A percentile compares a stretch with the other conserved stretches of the same genome.
Evolutionary conservation across 2,329 filamentous ascomycete species (phyloP).

Genomic region (Nemania sp.): DNA sequence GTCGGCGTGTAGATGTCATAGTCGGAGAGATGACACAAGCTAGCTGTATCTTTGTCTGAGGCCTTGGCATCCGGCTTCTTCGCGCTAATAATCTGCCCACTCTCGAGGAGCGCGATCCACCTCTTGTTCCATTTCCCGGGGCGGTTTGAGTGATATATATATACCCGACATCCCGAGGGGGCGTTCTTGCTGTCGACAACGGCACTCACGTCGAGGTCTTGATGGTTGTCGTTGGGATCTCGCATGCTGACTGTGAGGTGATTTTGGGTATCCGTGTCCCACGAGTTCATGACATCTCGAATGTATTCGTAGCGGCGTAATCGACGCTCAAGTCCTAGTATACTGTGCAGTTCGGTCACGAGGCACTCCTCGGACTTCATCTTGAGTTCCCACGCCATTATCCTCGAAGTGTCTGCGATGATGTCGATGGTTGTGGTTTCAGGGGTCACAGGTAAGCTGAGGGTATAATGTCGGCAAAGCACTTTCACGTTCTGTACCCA

Average conservation of each 20-base stretch:
- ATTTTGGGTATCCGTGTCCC: slow-evolving; percentile 83
- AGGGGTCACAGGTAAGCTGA: slow-evolving; percentile 72
- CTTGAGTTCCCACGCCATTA: slow-evolving; percentile 58
- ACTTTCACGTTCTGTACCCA: slow-evolving; percentile 67
- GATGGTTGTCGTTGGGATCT: slow-evolving; percentile 57
- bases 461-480: slow-evolving; percentile 69
- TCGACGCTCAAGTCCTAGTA: slow-evolving; percentile 78
- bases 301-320: slow-evolving; percentile 85
- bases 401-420: slow-evolving; percentile 67
- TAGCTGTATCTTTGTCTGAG: slow-evolving; percentile 67
- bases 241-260: slow-evolving; percentile 68
- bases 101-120: slow-evolving; percentile 72
- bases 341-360: slow-evolving; percentile 76
- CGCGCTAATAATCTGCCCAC: slow-evolving; percentile 72
- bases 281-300: slow-evolving; percentile 88
- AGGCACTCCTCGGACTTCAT: slow-evolving; percentile 70
- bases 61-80: slow-evolving; percentile 69
- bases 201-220: slow-evolving; percentile 66
- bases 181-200: slow-evolving; percentile 63
- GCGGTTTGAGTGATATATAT: slow-evolving; percentile 79
- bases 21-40: slow-evolving; percentile 84
- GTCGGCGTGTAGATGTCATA: slow-evolving; percentile 89
- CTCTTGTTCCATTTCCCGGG: slow-evolving; percentile 89
- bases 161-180: slow-evolving; percentile 69
- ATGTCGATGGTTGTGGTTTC: slow-evolving; percentile 78